These are phyloP conservation scores for Hypseocharis bilobata DNA, from an alignment of 441 rosid genomes.

Conservation along the genomic window DNA sequence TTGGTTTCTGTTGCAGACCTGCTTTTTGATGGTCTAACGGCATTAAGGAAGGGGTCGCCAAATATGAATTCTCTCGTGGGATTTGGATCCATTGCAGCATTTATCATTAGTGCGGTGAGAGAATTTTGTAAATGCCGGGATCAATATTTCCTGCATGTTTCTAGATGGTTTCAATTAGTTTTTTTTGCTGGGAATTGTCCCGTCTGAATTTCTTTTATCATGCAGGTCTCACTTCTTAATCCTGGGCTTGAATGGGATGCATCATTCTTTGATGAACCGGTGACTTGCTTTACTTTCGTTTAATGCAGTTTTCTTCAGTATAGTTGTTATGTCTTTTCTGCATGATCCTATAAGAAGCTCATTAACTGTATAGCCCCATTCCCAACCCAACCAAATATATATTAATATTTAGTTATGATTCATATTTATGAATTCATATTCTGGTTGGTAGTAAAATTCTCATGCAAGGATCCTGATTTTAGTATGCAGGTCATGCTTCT, in stretches of 20 bases:
- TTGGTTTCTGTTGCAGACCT: constrained; percentile 41
- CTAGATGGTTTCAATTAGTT: constrained; percentile 14
- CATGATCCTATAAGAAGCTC: not conserved
- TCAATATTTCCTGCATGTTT: not conserved
- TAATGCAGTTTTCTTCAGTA: constrained; percentile 16
- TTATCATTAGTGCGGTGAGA: constrained; percentile 72
- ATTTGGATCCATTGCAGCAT: constrained; percentile 74
- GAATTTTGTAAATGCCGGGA: not conserved
- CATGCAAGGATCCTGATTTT: constrained; percentile 43
- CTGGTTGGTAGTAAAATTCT: constrained; percentile 27
- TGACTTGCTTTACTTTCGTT: constrained; percentile 42
- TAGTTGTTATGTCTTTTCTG: not conserved
- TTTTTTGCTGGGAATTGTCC: not conserved
- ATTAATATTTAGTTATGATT: no score
- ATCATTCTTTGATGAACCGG: constrained; percentile 96
- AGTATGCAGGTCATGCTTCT: constrained; percentile 98
- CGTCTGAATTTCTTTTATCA: constrained; percentile 11
- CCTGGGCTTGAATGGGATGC: constrained; percentile 90
- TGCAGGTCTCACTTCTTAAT: constrained; percentile 64
- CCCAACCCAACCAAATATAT: no score
- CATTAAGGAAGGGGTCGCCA: constrained; percentile 75
- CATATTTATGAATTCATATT: no score
- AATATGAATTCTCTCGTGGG: constrained; percentile 97
- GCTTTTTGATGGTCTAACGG: constrained; percentile 70
- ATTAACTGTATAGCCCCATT: not conserved